Percentiles rank a stretch among this genome's conserved stretches.
These are phyloP conservation scores for Sporobolomyces roseus DNA, from an alignment of 768 basidiomycete genomes.

Conservation along the genomic window DNA sequence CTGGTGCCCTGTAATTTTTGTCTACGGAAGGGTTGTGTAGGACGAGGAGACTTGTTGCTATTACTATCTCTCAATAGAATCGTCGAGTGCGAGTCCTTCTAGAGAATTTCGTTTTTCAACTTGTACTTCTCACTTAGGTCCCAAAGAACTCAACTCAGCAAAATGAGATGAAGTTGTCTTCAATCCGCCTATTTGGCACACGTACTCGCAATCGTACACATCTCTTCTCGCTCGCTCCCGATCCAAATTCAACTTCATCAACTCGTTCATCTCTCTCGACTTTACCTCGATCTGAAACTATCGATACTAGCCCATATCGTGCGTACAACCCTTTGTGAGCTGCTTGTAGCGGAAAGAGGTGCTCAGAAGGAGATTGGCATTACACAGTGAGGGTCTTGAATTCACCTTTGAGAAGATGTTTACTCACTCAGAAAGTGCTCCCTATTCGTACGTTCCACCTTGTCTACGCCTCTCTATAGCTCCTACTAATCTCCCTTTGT, in stretches of 20 bases:
- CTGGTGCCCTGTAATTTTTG: constrained; percentile 5
- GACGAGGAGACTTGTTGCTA: too few relatives aligned
- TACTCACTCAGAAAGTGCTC: constrained; percentile 13
- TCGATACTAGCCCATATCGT: background rate
- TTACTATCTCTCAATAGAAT: too few relatives aligned
- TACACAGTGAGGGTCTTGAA: background rate
- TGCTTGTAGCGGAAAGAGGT: too few relatives aligned
- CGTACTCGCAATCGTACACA: background rate
- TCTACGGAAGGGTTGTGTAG: too few relatives aligned
- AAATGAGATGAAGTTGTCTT: constrained; percentile 13
- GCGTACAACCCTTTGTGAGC: background rate
- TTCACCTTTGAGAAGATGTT: constrained; percentile 2
- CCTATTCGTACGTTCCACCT: background rate
- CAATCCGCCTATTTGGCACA: background rate
- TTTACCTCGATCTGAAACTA: background rate
- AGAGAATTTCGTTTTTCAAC: too few relatives aligned
- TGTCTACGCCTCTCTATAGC: too few relatives aligned
- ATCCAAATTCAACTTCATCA: background rate
- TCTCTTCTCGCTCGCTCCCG: background rate
- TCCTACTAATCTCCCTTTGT: too few relatives aligned
- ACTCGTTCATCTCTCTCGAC: background rate
- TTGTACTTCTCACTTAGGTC: too few relatives aligned
- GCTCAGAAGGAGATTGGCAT: too few relatives aligned
- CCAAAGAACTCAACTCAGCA: background rate
- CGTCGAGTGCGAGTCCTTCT: too few relatives aligned